A percentile compares a stretch with the other conserved stretches of the same genome.
Evolutionary conservation across 2,329 filamentous ascomycete genomes (phyloP).

Genomic region (Elsinoe arachidis): DNA sequence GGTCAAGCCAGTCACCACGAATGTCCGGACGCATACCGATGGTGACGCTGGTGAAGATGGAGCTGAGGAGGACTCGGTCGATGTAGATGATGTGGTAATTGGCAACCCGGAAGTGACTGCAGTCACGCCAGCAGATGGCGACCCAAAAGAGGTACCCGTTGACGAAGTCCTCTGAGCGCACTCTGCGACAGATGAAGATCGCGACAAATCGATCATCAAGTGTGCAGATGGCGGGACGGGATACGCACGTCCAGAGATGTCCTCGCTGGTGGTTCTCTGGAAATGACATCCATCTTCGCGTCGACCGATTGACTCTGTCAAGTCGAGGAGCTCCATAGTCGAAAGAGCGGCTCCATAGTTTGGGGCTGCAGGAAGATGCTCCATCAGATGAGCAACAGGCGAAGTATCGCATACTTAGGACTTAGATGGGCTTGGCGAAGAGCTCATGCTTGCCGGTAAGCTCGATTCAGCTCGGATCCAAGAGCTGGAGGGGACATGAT

Average conservation of each 20-base stretch:
- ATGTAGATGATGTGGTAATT: not conserved
- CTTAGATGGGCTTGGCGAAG: too few relatives aligned
- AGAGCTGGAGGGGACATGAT: too few relatives aligned
- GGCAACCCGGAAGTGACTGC: not conserved
- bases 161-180: constrained; percentile 14
- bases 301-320: too few relatives aligned
- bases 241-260: not conserved
- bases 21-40: not conserved
- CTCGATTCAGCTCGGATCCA: too few relatives aligned
- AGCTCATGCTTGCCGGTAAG: too few relatives aligned
- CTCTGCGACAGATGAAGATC: not conserved
- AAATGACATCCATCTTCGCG: too few relatives aligned
- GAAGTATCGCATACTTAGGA: too few relatives aligned
- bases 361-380: too few relatives aligned
- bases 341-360: too few relatives aligned
- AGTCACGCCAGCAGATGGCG: not conserved
- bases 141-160: constrained; percentile 8
- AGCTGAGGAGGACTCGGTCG: not conserved
- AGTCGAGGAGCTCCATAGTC: too few relatives aligned
- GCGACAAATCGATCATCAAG: not conserved
- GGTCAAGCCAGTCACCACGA: not conserved
- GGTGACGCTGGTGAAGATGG: not conserved
- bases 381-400: too few relatives aligned
- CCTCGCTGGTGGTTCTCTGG: not conserved
- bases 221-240: not conserved